Conservation (phyloP, 306 rosid species). For the Castanospermum australe region DNA sequence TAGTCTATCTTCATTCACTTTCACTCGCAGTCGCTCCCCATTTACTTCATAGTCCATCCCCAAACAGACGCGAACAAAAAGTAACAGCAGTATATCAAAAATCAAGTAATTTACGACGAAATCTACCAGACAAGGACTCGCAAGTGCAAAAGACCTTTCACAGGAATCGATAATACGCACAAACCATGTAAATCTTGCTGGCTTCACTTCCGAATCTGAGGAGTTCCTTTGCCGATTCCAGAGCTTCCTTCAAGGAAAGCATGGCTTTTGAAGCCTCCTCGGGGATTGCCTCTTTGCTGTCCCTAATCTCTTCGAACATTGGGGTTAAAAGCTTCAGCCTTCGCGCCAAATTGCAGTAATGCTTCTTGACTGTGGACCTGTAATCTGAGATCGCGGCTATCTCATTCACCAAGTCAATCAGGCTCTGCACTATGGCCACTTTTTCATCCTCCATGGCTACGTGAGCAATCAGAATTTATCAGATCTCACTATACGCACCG, state of each 20-base stretch:
- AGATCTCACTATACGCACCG: slow-evolving; percentile 27
- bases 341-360: slow-evolving; percentile 83
- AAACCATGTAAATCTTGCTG: slow-evolving; percentile 91
- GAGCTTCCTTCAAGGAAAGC: slow-evolving; percentile 56
- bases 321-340: slow-evolving; percentile 87
- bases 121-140: neutral
- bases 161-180: slow-evolving; percentile 29
- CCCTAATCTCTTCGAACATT: slow-evolving; percentile 91
- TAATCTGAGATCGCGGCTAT: slow-evolving; percentile 80
- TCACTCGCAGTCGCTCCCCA: neutral
- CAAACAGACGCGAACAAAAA: neutral
- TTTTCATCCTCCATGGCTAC: slow-evolving; percentile 67
- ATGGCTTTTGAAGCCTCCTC: slow-evolving; percentile 54
- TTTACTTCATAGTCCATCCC: slow-evolving; percentile 6
- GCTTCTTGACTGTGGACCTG: slow-evolving; percentile 77
- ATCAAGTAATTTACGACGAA: neutral
- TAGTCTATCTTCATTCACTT: neutral
- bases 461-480: slow-evolving; percentile 29
- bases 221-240: slow-evolving; percentile 65
- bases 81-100: neutral
- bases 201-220: slow-evolving; percentile 84
- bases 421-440: slow-evolving; percentile 40
- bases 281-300: slow-evolving; percentile 46
- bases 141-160: neutral
- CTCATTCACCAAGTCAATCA: slow-evolving; percentile 68